These are phyloP conservation scores for Penicillium atrosanguineum DNA, from an alignment of 495 filamentous ascomycete species.

Conservation along the genomic window DNA sequence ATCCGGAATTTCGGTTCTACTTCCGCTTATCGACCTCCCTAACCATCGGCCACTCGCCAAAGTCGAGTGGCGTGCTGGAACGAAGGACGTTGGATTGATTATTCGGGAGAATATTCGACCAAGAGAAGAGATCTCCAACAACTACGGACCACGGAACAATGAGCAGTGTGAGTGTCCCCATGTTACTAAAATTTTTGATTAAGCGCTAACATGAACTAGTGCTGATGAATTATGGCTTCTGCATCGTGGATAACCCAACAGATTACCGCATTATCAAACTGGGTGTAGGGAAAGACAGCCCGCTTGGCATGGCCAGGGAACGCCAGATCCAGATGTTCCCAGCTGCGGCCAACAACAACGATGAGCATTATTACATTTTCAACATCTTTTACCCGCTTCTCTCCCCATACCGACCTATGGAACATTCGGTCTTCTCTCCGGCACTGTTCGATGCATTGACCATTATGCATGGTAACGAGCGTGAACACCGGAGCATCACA, in stretches of 20 bases:
- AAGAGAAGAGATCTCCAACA: constrained; percentile 61
- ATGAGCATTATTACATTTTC: constrained; percentile 50
- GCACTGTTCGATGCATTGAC: constrained; percentile 44
- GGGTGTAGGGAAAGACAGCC: constrained; percentile 39
- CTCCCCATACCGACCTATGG: constrained; percentile 33
- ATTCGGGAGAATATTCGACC: constrained; percentile 43
- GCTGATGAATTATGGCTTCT: constrained; percentile 68
- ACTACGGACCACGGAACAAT: constrained; percentile 67
- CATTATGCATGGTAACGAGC: constrained; percentile 39
- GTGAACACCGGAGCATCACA: constrained; percentile 37
- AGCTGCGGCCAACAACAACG: constrained; percentile 23
- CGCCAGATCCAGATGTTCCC: constrained; percentile 36
- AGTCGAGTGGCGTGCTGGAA: constrained; percentile 59
- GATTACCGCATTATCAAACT: constrained; percentile 52
- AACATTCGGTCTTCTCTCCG: constrained; percentile 45
- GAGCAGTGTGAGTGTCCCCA: constrained; percentile 52
- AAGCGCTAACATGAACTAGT: constrained; percentile 34
- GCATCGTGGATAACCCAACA: constrained; percentile 53
- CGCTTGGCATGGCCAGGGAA: constrained; percentile 35
- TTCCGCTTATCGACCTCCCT: constrained; percentile 59
- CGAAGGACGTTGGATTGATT: constrained; percentile 45
- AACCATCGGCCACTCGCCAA: constrained; percentile 59
- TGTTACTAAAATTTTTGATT: neutral
- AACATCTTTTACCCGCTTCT: constrained; percentile 44
- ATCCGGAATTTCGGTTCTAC: constrained; percentile 50